These are phyloP conservation scores for Pseudozyma pruni DNA, from an alignment of 1,284 basidiomycete species.

Conservation along the genomic window DNA sequence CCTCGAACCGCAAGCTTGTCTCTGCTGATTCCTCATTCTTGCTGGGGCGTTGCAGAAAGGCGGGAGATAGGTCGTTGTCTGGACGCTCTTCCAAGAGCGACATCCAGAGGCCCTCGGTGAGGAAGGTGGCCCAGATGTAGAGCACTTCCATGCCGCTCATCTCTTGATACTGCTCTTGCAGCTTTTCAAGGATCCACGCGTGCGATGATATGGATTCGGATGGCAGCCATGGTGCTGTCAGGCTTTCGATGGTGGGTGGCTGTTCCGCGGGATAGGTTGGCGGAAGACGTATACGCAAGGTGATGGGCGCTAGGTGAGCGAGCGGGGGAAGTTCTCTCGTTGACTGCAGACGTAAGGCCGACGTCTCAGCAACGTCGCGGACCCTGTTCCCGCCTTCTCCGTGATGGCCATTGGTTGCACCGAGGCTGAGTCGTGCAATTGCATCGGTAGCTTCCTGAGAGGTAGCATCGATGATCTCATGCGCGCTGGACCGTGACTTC, in stretches of 20 bases:
- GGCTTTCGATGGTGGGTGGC: conserved; percentile 20
- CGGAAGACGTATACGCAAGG: conserved; percentile 28
- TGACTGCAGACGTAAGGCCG: not conserved
- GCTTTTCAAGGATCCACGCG: conserved; percentile 24
- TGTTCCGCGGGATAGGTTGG: conserved; percentile 24
- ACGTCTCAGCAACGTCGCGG: not conserved
- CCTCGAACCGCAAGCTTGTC: conserved; percentile 17
- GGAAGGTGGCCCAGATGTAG: conserved; percentile 40
- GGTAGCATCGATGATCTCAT: no score
- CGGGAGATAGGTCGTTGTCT: not conserved
- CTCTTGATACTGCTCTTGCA: conserved; percentile 32
- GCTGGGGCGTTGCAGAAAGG: conserved; percentile 4
- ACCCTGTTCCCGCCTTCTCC: no score
- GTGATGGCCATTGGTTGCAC: not conserved
- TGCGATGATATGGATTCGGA: not conserved
- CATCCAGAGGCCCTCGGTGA: conserved; percentile 39
- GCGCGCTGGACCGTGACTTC: no score
- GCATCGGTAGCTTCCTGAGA: not conserved
- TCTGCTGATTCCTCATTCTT: not conserved
- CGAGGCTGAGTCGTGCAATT: conserved; percentile 2
- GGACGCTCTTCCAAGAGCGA: conserved; percentile 14
- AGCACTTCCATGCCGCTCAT: conserved; percentile 34
- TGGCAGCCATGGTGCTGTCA: conserved; percentile 40
- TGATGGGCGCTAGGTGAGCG: conserved; percentile 31
- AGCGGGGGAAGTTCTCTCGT: conserved; percentile 17